Conservation (phyloP, 1,139 yeast genomes). For the Hyphopichia burtonii region DNA sequence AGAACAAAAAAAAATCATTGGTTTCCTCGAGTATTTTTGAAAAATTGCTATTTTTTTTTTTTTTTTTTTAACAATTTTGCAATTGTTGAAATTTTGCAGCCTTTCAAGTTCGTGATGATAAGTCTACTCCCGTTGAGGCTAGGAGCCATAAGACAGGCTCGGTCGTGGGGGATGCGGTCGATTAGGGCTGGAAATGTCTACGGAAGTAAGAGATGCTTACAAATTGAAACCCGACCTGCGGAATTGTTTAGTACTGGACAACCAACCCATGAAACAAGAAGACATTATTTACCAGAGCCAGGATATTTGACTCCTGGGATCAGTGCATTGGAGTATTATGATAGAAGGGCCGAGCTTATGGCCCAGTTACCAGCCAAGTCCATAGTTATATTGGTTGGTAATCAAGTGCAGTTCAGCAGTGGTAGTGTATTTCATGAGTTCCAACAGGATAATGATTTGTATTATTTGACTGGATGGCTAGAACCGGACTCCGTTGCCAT, state of each 20-base stretch:
- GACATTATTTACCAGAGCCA: slow-evolving; percentile 60
- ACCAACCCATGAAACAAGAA: slow-evolving; percentile 83
- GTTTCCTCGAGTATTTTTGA: no score
- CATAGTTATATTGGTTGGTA: slow-evolving; percentile 73
- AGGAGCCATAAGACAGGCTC: background rate
- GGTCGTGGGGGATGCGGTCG: background rate
- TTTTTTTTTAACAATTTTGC: background rate
- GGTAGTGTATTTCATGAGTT: slow-evolving; percentile 90
- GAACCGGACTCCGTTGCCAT: slow-evolving; percentile 85
- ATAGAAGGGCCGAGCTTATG: slow-evolving; percentile 62
- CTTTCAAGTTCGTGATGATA: background rate
- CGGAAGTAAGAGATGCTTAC: background rate
- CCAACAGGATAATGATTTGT: slow-evolving; percentile 88
- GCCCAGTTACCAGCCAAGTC: slow-evolving; percentile 60
- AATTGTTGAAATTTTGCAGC: background rate
- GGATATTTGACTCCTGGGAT: slow-evolving; percentile 92
- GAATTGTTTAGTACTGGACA: slow-evolving; percentile 62
- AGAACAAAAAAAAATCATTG: no score
- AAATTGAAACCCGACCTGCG: slow-evolving; percentile 17
- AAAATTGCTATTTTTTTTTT: background rate
- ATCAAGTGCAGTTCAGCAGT: slow-evolving; percentile 71
- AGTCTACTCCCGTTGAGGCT: background rate
- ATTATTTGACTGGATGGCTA: slow-evolving; percentile 86
- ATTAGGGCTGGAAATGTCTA: no score
- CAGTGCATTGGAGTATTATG: slow-evolving; percentile 74